phyloP scores from a whole-genome alignment of 768 basidiomycete genomes.

The Leccinum subgranulosum region DNA sequence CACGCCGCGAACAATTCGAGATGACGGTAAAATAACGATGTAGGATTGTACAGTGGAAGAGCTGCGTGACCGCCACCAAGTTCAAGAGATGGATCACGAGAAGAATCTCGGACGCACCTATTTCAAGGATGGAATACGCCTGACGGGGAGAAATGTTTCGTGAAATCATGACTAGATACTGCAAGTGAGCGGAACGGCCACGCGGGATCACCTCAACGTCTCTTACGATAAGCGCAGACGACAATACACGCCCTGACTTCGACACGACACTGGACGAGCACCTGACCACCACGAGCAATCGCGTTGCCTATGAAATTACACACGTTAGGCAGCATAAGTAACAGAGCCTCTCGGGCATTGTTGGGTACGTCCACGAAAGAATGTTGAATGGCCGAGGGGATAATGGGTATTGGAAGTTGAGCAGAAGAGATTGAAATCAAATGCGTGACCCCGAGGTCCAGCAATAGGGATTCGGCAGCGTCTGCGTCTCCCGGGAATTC shows the following conservation, averaged over 20 bases:
- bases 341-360: constrained; percentile 36
- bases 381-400: constrained; percentile 35
- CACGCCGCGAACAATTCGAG: constrained; percentile 47
- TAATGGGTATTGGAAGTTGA: constrained; percentile 34
- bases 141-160: constrained; percentile 36
- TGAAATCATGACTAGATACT: constrained; percentile 44
- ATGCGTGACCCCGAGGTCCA: constrained; percentile 52
- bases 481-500: constrained; percentile 55
- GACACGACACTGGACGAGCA: constrained; percentile 53
- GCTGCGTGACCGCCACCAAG: constrained; percentile 26
- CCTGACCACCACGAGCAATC: constrained; percentile 38
- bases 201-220: not conserved
- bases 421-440: constrained; percentile 54
- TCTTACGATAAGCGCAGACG: constrained; percentile 52
- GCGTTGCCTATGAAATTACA: constrained; percentile 46
- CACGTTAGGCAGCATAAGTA: constrained; percentile 45
- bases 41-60: constrained; percentile 54
- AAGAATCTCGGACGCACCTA: constrained; percentile 32
- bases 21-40: constrained; percentile 43
- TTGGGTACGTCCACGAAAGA: constrained; percentile 42
- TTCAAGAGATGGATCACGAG: not conserved
- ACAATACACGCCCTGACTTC: constrained; percentile 54
- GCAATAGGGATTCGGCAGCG: constrained; percentile 48
- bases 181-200: not conserved
- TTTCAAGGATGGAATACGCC: constrained; percentile 40